Evolutionary conservation across 805 yeast species (phyloP).

Genomic region (Henningerozyma blattae): DNA sequence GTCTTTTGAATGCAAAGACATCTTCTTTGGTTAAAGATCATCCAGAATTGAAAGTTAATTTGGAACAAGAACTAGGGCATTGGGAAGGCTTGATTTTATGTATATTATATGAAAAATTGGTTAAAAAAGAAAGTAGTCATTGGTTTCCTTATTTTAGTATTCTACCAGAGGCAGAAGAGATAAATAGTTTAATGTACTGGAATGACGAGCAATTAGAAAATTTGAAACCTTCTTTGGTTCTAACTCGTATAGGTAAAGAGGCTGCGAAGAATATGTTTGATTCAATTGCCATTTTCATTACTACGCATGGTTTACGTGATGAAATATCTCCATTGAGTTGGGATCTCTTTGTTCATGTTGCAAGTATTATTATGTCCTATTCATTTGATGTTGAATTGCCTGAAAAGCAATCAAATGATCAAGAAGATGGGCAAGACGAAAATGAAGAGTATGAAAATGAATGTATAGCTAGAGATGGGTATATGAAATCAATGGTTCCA

Average conservation of each 20-base stretch:
- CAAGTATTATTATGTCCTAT: slow-evolving; percentile 76
- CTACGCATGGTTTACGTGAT: slow-evolving; percentile 24
- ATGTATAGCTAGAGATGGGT: slow-evolving; percentile 26
- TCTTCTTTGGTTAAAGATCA: slow-evolving; percentile 32
- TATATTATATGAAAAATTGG: slow-evolving; percentile 47
- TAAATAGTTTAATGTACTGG: slow-evolving; percentile 79
- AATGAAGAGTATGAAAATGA: slow-evolving; percentile 28
- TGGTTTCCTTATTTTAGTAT: slow-evolving; percentile 69
- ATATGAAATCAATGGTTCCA: slow-evolving; percentile 79
- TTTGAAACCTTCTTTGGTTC: slow-evolving; percentile 60
- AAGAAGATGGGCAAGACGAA: slow-evolving; percentile 24
- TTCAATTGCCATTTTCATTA: slow-evolving; percentile 17
- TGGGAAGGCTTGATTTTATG: slow-evolving; percentile 75
- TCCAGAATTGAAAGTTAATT: slow-evolving; percentile 19
- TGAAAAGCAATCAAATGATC: slow-evolving; percentile 22
- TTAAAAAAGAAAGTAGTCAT: slow-evolving; percentile 32
- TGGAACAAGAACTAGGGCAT: slow-evolving; percentile 33
- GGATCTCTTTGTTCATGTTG: slow-evolving; percentile 57
- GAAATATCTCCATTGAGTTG: slow-evolving; percentile 26
- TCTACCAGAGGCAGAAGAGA: slow-evolving; percentile 40
- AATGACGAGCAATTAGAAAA: slow-evolving; percentile 38
- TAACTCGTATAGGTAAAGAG: slow-evolving; percentile 58
- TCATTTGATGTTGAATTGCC: slow-evolving; percentile 68
- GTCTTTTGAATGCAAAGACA: slow-evolving; percentile 48
- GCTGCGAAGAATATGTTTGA: slow-evolving; percentile 51